These are phyloP conservation scores for Fusarium sp. DNA, from an alignment of 2,329 filamentous ascomycete species.

Conservation along the genomic window DNA sequence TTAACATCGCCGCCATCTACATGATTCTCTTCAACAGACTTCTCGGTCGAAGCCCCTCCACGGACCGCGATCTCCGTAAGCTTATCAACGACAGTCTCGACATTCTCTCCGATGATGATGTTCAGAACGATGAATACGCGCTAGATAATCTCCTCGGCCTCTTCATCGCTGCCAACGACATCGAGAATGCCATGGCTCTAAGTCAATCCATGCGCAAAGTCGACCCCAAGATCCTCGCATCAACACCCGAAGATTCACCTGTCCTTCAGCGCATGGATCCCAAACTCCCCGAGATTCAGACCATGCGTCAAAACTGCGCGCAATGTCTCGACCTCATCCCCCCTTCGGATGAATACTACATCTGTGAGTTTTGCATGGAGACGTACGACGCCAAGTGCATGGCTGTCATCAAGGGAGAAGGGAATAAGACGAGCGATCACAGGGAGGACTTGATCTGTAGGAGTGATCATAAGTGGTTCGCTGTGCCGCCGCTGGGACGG, in stretches of 20 bases:
- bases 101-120: constrained; percentile 57
- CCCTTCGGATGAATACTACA: constrained; percentile 49
- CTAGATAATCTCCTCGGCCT: constrained; percentile 57
- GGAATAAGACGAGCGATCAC: constrained; percentile 50
- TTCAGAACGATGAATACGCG: constrained; percentile 57
- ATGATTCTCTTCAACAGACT: constrained; percentile 55
- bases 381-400: constrained; percentile 55
- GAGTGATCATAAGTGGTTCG: constrained; percentile 56
- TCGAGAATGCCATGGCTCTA: constrained; percentile 53
- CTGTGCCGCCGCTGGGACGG: constrained; percentile 53
- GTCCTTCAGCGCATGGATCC: constrained; percentile 50
- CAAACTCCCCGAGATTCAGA: constrained; percentile 54
- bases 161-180: constrained; percentile 55
- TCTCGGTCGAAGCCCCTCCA: constrained; percentile 45
- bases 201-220: constrained; percentile 56
- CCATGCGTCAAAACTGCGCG: constrained; percentile 52
- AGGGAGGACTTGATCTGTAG: constrained; percentile 51
- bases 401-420: constrained; percentile 48
- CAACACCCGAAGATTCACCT: constrained; percentile 49
- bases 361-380: constrained; percentile 57
- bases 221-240: constrained; percentile 47
- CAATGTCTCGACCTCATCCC: constrained; percentile 55
- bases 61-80: constrained; percentile 48
- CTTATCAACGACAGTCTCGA: constrained; percentile 55
- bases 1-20: constrained; percentile 58